These are phyloP conservation scores for Schizopora paradoxa DNA, from an alignment of 1,284 basidiomycete genomes.

Conservation along the genomic window DNA sequence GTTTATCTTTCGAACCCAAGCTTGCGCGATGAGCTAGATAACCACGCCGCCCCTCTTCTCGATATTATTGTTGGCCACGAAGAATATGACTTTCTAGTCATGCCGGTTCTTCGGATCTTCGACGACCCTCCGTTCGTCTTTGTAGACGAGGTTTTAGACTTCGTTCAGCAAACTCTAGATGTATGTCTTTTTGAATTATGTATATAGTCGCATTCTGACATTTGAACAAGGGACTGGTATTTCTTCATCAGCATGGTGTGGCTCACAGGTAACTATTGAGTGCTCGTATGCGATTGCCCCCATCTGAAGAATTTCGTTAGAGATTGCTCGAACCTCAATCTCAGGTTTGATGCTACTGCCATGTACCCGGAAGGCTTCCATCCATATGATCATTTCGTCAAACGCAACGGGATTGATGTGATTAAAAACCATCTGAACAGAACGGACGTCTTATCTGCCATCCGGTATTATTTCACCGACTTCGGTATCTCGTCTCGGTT, in stretches of 20 bases:
- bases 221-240: slow-evolving; percentile 1
- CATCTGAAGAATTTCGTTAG: slow-evolving; percentile 12
- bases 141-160: slow-evolving; percentile 28
- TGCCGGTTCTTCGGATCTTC: slow-evolving; percentile 28
- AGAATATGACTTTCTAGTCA: slow-evolving; percentile 26
- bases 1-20: slow-evolving; percentile 17
- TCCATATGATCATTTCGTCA: slow-evolving; percentile 15
- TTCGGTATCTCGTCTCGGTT: slow-evolving; percentile 25
- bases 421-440: slow-evolving; percentile 1
- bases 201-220: not conserved
- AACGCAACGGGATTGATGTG: slow-evolving; percentile 13
- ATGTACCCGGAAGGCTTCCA: slow-evolving; percentile 27
- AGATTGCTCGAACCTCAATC: slow-evolving; percentile 24
- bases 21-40: slow-evolving; percentile 21
- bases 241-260: slow-evolving; percentile 3
- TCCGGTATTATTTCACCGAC: slow-evolving; percentile 28
- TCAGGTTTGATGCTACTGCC: slow-evolving; percentile 27
- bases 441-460: slow-evolving; percentile 6
- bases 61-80: slow-evolving; percentile 22
- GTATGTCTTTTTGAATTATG: slow-evolving; percentile 21
- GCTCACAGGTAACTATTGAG: slow-evolving; percentile 4
- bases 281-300: not conserved
- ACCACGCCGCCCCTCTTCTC: slow-evolving; percentile 30
- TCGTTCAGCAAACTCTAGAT: slow-evolving; percentile 33
- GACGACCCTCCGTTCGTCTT: slow-evolving; percentile 28